Conservation (phyloP, 1,139 yeast species). For the Blastobotrys serpentis region DNA sequence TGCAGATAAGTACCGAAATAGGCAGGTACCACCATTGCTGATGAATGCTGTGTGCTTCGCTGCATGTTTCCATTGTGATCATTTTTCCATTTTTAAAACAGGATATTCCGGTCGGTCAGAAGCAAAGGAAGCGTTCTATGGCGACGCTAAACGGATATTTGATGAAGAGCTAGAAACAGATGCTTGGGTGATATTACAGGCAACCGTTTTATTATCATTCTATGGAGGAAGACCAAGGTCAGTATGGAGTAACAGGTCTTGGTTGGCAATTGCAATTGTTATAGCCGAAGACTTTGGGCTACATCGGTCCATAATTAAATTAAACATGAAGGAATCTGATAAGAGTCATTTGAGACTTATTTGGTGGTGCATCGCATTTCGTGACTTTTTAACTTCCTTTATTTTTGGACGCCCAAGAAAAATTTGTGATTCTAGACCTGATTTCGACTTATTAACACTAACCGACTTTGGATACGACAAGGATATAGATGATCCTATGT, state of each 20-base stretch:
- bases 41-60: conserved; percentile 21
- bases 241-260: conserved; percentile 21
- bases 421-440: conserved; percentile 11
- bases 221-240: conserved; percentile 20
- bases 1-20: conserved; percentile 13
- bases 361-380: conserved; percentile 21
- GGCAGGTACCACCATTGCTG: conserved; percentile 16
- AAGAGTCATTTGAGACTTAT: conserved; percentile 19
- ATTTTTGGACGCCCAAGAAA: conserved; percentile 22
- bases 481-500: background rate
- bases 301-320: conserved; percentile 18
- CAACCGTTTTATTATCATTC: conserved; percentile 19
- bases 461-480: background rate
- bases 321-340: conserved; percentile 17
- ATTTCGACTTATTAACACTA: conserved; percentile 5
- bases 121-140: conserved; percentile 19
- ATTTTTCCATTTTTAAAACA: conserved; percentile 14
- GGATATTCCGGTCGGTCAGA: conserved; percentile 15
- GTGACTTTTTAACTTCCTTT: conserved; percentile 21
- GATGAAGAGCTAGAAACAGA: conserved; percentile 17
- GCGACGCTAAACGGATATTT: conserved; percentile 17
- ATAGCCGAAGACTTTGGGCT: conserved; percentile 22
- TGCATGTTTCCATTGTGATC: conserved; percentile 21
- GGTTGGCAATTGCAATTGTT: conserved; percentile 21
- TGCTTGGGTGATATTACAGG: conserved; percentile 16